Conservation (phyloP, 1,284 basidiomycete genomes). For the Ceratobasidium sp. region DNA sequence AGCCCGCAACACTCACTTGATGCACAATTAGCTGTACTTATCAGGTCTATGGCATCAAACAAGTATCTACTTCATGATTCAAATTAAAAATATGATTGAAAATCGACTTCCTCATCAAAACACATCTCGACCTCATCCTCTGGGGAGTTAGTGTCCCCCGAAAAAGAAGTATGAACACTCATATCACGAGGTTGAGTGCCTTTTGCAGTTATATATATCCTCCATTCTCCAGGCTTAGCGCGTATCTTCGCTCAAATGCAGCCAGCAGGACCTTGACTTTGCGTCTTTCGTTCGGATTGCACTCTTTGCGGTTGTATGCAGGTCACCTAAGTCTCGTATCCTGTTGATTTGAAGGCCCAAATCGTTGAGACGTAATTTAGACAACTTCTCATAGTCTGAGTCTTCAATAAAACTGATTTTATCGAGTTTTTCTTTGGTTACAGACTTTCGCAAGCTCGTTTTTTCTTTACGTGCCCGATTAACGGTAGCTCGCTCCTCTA, state of each 20-base stretch:
- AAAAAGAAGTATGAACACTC: too few species aligned
- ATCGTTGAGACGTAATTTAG: not conserved
- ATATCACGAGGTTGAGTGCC: too few species aligned
- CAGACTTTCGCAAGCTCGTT: not conserved
- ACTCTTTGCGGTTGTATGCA: not conserved
- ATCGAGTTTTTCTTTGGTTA: not conserved
- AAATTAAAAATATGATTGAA: too few species aligned
- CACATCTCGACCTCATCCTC: too few species aligned
- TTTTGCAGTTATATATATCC: too few species aligned
- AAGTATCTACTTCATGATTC: too few species aligned
- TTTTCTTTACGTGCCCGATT: not conserved
- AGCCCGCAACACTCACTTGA: too few species aligned
- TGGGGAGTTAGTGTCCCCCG: too few species aligned
- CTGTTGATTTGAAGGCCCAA: slow-evolving; percentile 15
- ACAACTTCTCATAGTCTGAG: not conserved
- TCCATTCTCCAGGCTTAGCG: not conserved
- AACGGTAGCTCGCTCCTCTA: not conserved
- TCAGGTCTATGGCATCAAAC: too few species aligned
- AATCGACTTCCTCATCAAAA: too few species aligned
- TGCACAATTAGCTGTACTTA: too few species aligned
- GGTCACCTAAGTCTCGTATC: not conserved
- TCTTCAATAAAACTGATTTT: not conserved
- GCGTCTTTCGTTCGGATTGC: not conserved
- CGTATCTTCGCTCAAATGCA: not conserved
- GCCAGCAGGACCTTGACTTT: not conserved